Conservation (phyloP, 2,329 filamentous ascomycete genomes). For the Anthostomella pinea region DNA sequence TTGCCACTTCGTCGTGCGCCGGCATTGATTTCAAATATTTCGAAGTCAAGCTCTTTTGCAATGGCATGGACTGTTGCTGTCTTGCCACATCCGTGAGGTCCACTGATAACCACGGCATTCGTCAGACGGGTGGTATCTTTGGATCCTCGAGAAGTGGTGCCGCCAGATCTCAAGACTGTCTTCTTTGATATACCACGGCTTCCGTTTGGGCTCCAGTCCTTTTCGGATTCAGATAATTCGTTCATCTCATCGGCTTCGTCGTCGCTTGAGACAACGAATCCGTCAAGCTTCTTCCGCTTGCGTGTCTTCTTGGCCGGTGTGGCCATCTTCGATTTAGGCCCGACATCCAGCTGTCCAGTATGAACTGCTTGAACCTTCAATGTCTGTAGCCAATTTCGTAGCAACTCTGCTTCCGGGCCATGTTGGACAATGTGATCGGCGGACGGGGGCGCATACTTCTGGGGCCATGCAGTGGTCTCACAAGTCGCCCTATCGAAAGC, state of each 20-base stretch:
- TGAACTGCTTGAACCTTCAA: constrained; percentile 76
- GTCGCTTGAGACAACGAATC: constrained; percentile 75
- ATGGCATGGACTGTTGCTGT: constrained; percentile 89
- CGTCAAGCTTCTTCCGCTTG: constrained; percentile 72
- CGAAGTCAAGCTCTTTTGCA: constrained; percentile 86
- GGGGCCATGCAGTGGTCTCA: constrained; percentile 70
- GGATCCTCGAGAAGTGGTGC: constrained; percentile 16
- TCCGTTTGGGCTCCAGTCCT: constrained; percentile 40
- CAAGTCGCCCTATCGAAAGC: constrained; percentile 79
- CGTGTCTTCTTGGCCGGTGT: constrained; percentile 55
- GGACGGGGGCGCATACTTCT: constrained; percentile 76
- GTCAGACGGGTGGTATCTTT: constrained; percentile 51
- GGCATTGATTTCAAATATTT: constrained; percentile 92
- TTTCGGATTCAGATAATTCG: constrained; percentile 63
- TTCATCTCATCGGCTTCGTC: constrained; percentile 70
- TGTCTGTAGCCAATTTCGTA: constrained; percentile 78
- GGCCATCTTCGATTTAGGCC: constrained; percentile 29
- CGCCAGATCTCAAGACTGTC: constrained; percentile 50
- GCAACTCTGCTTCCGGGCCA: constrained; percentile 64
- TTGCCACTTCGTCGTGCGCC: constrained; percentile 80
- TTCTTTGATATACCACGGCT: constrained; percentile 42
- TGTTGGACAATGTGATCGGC: constrained; percentile 73
- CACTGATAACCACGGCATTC: constrained; percentile 85
- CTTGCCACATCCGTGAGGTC: constrained; percentile 87
- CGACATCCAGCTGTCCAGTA: constrained; percentile 46